phyloP scores from a whole-genome alignment of 2,329 filamentous ascomycete species.

The Claviceps sorghi region DNA sequence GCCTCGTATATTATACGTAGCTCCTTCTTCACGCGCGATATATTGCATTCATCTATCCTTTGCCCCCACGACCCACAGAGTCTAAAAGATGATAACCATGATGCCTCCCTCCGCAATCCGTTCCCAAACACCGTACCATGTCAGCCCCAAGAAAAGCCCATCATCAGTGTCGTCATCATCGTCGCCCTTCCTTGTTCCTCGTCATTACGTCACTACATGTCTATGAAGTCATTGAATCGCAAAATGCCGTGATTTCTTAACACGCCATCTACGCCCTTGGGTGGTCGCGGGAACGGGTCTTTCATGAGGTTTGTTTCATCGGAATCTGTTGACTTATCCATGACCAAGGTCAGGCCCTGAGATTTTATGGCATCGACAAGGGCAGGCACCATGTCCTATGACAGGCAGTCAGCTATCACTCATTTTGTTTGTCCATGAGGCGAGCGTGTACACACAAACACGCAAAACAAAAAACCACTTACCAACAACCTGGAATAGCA shows the following conservation, averaged over 20 bases:
- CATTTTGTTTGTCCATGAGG: background rate
- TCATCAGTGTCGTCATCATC: background rate
- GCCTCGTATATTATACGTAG: background rate
- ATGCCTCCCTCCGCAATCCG: background rate
- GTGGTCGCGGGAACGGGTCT: conserved; percentile 45
- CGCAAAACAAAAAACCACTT: conserved; percentile 22
- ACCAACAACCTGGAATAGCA: conserved; percentile 79
- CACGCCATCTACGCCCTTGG: conserved; percentile 75
- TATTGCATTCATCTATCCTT: background rate
- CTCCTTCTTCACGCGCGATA: too few relatives aligned
- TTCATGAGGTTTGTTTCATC: conserved; percentile 24
- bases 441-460: too few relatives aligned
- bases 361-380: conserved; percentile 89
- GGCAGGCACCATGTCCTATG: conserved; percentile 78
- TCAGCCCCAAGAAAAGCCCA: background rate
- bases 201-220: conserved; percentile 31
- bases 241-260: conserved; percentile 76
- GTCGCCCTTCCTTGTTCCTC: background rate
- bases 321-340: conserved; percentile 59
- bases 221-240: conserved; percentile 85
- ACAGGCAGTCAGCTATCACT: background rate
- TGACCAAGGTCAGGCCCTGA: conserved; percentile 79
- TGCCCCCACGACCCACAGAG: background rate
- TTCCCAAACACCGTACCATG: background rate
- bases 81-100: background rate